Evolutionary conservation across 352 stramenopile genomes (phyloP).

Genomic region (Phytophthora podocarpi): DNA sequence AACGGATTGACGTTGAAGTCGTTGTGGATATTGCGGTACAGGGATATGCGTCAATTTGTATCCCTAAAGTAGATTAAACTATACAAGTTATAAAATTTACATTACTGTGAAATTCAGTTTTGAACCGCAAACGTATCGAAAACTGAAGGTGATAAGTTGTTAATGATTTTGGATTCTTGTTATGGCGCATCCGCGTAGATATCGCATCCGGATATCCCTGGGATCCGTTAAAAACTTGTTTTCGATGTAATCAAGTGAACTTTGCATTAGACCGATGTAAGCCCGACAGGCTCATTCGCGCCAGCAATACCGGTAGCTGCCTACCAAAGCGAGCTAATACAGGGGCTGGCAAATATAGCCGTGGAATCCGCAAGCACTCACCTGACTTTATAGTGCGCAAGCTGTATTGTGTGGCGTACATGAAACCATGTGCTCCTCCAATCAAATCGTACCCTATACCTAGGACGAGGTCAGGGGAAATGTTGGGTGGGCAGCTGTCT

Average conservation of each 20-base stretch:
- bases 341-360: background rate
- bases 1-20: constrained; percentile 12
- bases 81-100: too few relatives aligned
- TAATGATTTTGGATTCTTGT: too few relatives aligned
- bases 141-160: too few relatives aligned
- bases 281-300: background rate
- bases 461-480: constrained; percentile 24
- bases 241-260: too few relatives aligned
- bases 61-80: too few relatives aligned
- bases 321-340: background rate
- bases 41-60: too few relatives aligned
- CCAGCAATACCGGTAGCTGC: too few relatives aligned
- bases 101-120: too few relatives aligned
- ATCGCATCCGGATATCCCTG: background rate
- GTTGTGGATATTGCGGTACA: constrained; percentile 9
- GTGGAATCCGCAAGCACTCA: too few relatives aligned
- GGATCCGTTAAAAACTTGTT: too few relatives aligned
- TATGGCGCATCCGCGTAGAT: constrained; percentile 1
- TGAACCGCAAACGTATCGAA: too few relatives aligned
- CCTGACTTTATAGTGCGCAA: too few relatives aligned
- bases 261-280: constrained; percentile 14
- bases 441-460: constrained; percentile 7
- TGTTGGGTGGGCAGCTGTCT: constrained; percentile 22
- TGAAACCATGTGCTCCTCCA: constrained; percentile 5
- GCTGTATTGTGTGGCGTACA: constrained; percentile 9